Percentiles rank a stretch among this genome's conserved stretches.
Evolutionary conservation across 495 filamentous ascomycete species (phyloP).

Genomic region (Friedmanniomyces endolithicus): DNA sequence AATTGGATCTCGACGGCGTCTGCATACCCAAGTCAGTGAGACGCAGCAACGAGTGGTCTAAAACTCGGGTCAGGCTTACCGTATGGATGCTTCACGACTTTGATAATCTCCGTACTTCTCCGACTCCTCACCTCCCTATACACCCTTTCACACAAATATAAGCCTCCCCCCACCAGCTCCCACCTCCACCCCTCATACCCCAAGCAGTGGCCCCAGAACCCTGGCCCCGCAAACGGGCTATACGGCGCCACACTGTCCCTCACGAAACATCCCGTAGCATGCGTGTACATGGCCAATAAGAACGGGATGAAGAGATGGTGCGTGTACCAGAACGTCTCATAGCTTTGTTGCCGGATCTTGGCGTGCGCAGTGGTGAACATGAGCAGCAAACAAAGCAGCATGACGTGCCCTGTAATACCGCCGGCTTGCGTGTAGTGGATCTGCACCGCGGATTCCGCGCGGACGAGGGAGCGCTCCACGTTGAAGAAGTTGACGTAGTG

Average conservation of each 20-base stretch:
- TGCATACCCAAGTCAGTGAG: slow-evolving; percentile 34
- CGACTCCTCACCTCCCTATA: slow-evolving; percentile 81
- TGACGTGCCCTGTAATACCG: slow-evolving; percentile 92
- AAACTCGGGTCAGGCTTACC: slow-evolving; percentile 42
- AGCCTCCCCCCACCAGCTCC: slow-evolving; percentile 74
- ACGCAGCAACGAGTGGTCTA: background rate
- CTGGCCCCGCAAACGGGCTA: slow-evolving; percentile 68
- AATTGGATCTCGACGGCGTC: slow-evolving; percentile 98
- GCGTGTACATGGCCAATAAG: slow-evolving; percentile 83
- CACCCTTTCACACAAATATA: slow-evolving; percentile 80
- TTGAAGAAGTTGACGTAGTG: slow-evolving; percentile 99
- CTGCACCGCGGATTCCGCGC: slow-evolving; percentile 68
- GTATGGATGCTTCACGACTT: slow-evolving; percentile 94
- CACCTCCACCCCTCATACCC: slow-evolving; percentile 97
- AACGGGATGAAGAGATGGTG: slow-evolving; percentile 98
- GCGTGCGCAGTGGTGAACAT: slow-evolving; percentile 96
- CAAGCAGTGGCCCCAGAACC: slow-evolving; percentile 87
- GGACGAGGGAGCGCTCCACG: slow-evolving; percentile 74
- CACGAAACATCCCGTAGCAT: slow-evolving; percentile 88
- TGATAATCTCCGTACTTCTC: slow-evolving; percentile 74
- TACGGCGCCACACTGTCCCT: slow-evolving; percentile 43
- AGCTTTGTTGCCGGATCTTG: slow-evolving; percentile 90
- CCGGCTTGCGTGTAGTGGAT: slow-evolving; percentile 86
- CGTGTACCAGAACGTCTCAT: slow-evolving; percentile 98
- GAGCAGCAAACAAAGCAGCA: slow-evolving; percentile 95